Percentiles rank a stretch among this genome's conserved stretches.
These are phyloP conservation scores for Yamadazyma scolyti DNA, from an alignment of 805 yeast genomes.

Conservation along the genomic window DNA sequence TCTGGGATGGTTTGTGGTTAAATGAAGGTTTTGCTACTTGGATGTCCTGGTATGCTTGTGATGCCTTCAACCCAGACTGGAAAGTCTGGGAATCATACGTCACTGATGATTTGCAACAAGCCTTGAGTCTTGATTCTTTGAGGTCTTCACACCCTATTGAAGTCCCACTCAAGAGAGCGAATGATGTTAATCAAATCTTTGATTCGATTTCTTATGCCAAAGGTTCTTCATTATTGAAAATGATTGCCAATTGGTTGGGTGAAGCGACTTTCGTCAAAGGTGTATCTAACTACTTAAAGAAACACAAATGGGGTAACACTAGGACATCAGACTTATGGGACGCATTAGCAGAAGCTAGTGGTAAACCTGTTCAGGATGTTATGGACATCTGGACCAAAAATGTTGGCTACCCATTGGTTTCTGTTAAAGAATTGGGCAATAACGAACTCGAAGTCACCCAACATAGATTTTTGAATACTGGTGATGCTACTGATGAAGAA, in stretches of 20 bases:
- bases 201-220: slow-evolving; percentile 81
- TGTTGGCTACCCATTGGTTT: slow-evolving; percentile 72
- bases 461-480: slow-evolving; percentile 71
- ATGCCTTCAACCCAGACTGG: slow-evolving; percentile 77
- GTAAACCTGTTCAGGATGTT: slow-evolving; percentile 65
- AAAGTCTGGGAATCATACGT: slow-evolving; percentile 84
- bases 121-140: slow-evolving; percentile 70
- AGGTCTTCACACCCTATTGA: slow-evolving; percentile 85
- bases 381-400: slow-evolving; percentile 82
- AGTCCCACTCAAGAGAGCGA: slow-evolving; percentile 75
- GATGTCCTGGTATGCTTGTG: slow-evolving; percentile 86
- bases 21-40: slow-evolving; percentile 90
- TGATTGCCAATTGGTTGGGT: slow-evolving; percentile 78
- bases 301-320: slow-evolving; percentile 76
- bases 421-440: slow-evolving; percentile 54
- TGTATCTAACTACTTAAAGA: slow-evolving; percentile 71
- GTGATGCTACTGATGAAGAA: slow-evolving; percentile 73
- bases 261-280: slow-evolving; percentile 75
- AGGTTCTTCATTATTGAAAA: slow-evolving; percentile 75
- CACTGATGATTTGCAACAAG: slow-evolving; percentile 69
- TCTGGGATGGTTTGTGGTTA: slow-evolving; percentile 90
- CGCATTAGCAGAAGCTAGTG: slow-evolving; percentile 64
- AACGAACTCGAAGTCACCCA: slow-evolving; percentile 57
- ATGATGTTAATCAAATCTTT: slow-evolving; percentile 78
- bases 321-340: slow-evolving; percentile 75